Evolutionary conservation across 148 eudicot species (phyloP).

Genomic region (Drosera capensis): DNA sequence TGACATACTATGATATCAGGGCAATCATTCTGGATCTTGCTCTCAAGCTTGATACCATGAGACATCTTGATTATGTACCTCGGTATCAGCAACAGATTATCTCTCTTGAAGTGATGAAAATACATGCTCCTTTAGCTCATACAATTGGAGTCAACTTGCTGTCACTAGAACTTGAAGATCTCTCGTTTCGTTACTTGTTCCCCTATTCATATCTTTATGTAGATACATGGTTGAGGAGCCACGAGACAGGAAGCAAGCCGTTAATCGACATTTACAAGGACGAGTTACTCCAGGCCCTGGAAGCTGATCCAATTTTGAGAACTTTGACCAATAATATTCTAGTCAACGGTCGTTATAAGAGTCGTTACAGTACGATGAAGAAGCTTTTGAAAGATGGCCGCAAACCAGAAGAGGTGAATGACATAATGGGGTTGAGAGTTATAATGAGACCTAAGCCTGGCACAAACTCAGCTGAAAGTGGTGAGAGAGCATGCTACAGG

Average conservation of each 20-base stretch:
- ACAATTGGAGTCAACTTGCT: slow-evolving; percentile 61
- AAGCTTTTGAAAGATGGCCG: slow-evolving; percentile 88
- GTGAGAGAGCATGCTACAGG: slow-evolving; percentile 75
- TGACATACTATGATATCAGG: slow-evolving; percentile 82
- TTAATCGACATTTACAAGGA: slow-evolving; percentile 53
- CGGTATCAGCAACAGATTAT: slow-evolving; percentile 62
- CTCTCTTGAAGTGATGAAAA: slow-evolving; percentile 75
- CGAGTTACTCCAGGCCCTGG: slow-evolving; percentile 36
- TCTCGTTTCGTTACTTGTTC: slow-evolving; percentile 75
- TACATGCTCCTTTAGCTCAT: slow-evolving; percentile 92
- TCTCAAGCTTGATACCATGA: slow-evolving; percentile 76
- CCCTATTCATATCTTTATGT: slow-evolving; percentile 84
- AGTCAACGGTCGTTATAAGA: slow-evolving; percentile 78
- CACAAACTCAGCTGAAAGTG: slow-evolving; percentile 21
- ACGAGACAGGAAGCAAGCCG: slow-evolving; percentile 54
- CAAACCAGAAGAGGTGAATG: slow-evolving; percentile 84
- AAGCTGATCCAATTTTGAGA: slow-evolving; percentile 30
- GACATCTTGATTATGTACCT: slow-evolving; percentile 69
- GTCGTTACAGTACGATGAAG: slow-evolving; percentile 96
- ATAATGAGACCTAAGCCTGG: slow-evolving; percentile 40
- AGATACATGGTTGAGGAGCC: slow-evolving; percentile 79
- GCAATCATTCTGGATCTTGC: slow-evolving; percentile 79
- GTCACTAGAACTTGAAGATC: slow-evolving; percentile 78
- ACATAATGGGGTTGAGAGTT: slow-evolving; percentile 75
- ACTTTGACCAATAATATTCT: slow-evolving; percentile 48